Base-by-base conservation (phyloP, 257 asterid species). In the Rehmannia glutinosa region DNA sequence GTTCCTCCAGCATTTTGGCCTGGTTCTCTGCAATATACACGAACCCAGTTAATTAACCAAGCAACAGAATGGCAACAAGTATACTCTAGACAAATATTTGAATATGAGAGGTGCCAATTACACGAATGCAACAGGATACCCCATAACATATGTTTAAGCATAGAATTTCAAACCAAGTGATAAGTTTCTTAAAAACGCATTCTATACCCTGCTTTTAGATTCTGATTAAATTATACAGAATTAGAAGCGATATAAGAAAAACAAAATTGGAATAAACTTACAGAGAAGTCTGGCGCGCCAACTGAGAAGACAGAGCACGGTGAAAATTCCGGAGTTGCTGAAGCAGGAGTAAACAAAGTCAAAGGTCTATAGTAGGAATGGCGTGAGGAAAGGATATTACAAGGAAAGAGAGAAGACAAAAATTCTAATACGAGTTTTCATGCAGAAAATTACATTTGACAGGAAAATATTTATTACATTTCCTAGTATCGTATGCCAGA, bases 301-400 rank as follows among this genome's bases (percentile, higher is more conserved):
- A 68, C 69, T 80, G 91, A 66, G 92, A 75, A 50, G 73, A 32
- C 36, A 81, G 82, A 57, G 72, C n/a, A n/a, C n/a, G n/a, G n/a
- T n/a, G n/a, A n/a, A n/a, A 71, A 12, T 77, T 49, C 76, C 75
- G 58, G 33, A 78, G 81, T 83, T 78, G 87, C 87, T 82, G 81
- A 30, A 75, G 62, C 25, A 13, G 15, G 20, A 32, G 23, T 9
- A 53, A 30, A 62, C n/a, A n/a, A n/a, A n/a, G n/a, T n/a, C n/a
- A n/a, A n/a, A n/a, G n/a, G n/a, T n/a, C n/a, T n/a, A n/a, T n/a
- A n/a, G n/a, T n/a, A n/a, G n/a, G n/a, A n/a, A n/a, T n/a, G n/a
- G n/a, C n/a, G n/a, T n/a, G n/a, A n/a, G n/a, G n/a, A n/a, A n/a
- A n/a, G n/a, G n/a, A n/a, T n/a, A n/a, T n/a, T n/a, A n/a, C n/a